phyloP scores from a whole-genome alignment of 441 rosid species.

The Adansonia gregorii region DNA sequence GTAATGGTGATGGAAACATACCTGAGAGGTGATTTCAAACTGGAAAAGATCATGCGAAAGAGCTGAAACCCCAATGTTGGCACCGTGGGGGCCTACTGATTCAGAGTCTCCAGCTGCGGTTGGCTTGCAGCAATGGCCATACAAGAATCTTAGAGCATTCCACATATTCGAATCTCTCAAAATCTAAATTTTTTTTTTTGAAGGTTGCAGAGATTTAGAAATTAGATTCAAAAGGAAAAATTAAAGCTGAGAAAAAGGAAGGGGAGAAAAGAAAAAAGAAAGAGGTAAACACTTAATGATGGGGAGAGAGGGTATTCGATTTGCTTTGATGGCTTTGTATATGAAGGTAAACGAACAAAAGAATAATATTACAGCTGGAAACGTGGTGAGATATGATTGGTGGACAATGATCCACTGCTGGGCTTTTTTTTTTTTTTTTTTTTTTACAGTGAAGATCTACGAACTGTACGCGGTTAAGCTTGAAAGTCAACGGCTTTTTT shows the following conservation, averaged over 20 bases:
- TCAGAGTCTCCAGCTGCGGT: slow-evolving; percentile 41
- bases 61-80: slow-evolving; percentile 71
- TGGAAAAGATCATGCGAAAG: slow-evolving; percentile 75
- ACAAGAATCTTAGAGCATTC: slow-evolving; percentile 62
- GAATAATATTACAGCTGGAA: neutral
- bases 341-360: neutral
- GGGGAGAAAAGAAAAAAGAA: no score
- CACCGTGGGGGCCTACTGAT: slow-evolving; percentile 41
- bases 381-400: slow-evolving; percentile 23
- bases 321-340: neutral
- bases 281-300: neutral
- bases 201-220: neutral
- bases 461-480: neutral
- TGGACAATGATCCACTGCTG: neutral
- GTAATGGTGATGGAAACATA: slow-evolving; percentile 22
- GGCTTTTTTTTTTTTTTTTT: neutral
- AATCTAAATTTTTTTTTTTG: neutral
- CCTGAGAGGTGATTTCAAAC: slow-evolving; percentile 81
- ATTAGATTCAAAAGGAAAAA: neutral
- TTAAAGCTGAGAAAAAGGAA: neutral
- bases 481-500: slow-evolving; percentile 23
- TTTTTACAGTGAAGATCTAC: neutral
- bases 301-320: neutral
- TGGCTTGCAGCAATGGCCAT: slow-evolving; percentile 54
- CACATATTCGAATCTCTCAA: slow-evolving; percentile 54